Conservation (phyloP, 2,329 filamentous ascomycete species). For the Didymella exigua region DNA sequence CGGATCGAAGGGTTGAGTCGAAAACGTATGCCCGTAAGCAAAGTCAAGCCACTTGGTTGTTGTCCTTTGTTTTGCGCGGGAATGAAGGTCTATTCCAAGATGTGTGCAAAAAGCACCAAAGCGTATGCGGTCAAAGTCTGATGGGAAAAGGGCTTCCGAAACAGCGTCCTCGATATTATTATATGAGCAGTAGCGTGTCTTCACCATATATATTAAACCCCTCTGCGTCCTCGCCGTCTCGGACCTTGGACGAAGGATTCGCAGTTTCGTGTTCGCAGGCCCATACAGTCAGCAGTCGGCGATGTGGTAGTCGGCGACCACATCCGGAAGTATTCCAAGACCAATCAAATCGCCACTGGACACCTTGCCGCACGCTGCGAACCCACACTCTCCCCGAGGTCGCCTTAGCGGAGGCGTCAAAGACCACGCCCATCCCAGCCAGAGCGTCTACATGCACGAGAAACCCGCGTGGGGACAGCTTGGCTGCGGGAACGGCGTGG, state of each 20-base stretch:
- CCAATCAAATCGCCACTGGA: slow-evolving; percentile 7
- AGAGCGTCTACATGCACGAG: slow-evolving; percentile 14
- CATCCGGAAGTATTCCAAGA: slow-evolving; percentile 9
- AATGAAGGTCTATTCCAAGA: slow-evolving; percentile 1
- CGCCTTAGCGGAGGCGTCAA: slow-evolving; percentile 11
- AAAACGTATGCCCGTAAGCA: background rate
- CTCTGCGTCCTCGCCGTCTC: slow-evolving; percentile 9
- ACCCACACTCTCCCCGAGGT: slow-evolving; percentile 16
- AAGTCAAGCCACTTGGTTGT: slow-evolving; percentile 11
- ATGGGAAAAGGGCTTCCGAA: background rate
- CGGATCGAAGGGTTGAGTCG: background rate
- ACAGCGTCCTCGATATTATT: background rate
- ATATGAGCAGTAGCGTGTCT: background rate
- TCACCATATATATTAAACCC: slow-evolving; percentile 8
- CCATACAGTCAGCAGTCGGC: slow-evolving; percentile 20
- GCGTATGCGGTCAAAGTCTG: background rate
- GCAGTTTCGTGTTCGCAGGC: slow-evolving; percentile 13
- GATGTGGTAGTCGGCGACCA: slow-evolving; percentile 21
- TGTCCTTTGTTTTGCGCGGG: slow-evolving; percentile 12
- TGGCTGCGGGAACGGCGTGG: slow-evolving; percentile 15
- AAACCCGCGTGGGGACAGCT: slow-evolving; percentile 12
- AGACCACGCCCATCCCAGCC: slow-evolving; percentile 3
- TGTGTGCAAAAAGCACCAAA: background rate
- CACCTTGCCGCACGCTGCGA: slow-evolving; percentile 1
- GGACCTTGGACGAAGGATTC: slow-evolving; percentile 9